A percentile compares a stretch with the other conserved stretches of the same genome.
phyloP scores from a whole-genome alignment of 75 land plant genomes.

The Sequoia sempervirens region DNA sequence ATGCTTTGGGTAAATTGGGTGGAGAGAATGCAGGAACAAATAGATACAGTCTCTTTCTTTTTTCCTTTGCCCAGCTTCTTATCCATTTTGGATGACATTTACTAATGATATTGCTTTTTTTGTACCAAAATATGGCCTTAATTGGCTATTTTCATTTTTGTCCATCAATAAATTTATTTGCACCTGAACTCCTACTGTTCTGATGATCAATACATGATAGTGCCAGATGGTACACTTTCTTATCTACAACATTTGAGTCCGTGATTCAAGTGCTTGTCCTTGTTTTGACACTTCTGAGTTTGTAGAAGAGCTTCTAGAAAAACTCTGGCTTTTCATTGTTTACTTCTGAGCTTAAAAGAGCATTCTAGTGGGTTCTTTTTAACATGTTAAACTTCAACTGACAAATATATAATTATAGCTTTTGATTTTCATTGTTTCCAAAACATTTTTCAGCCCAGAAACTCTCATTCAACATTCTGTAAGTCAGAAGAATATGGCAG shows the following conservation, averaged over 20 bases:
- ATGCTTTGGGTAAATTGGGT: background rate
- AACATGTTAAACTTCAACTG: background rate
- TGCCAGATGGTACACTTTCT: background rate
- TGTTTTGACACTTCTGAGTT: background rate
- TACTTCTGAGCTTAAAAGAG: background rate
- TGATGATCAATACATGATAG: background rate
- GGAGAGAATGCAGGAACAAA: background rate
- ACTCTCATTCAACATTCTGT: conserved; percentile 16
- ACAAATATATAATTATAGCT: background rate
- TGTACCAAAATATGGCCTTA: background rate
- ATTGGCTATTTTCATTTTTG: background rate
- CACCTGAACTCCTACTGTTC: background rate
- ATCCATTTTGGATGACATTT: background rate
- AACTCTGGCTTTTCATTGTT: background rate
- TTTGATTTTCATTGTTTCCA: background rate
- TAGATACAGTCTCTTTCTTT: background rate
- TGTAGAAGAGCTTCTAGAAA: background rate
- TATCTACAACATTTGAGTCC: background rate
- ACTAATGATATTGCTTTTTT: background rate
- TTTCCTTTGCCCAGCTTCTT: background rate
- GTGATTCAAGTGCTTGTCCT: background rate
- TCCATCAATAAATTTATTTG: background rate
- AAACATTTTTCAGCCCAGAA: conserved; percentile 24
- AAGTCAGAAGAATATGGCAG: conserved; percentile 52
- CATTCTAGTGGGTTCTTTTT: background rate